Percentiles rank a stretch among this genome's conserved stretches.
These are phyloP conservation scores for Paramyrothecium roridum DNA, from an alignment of 2,329 filamentous ascomycete species.

Conservation along the genomic window DNA sequence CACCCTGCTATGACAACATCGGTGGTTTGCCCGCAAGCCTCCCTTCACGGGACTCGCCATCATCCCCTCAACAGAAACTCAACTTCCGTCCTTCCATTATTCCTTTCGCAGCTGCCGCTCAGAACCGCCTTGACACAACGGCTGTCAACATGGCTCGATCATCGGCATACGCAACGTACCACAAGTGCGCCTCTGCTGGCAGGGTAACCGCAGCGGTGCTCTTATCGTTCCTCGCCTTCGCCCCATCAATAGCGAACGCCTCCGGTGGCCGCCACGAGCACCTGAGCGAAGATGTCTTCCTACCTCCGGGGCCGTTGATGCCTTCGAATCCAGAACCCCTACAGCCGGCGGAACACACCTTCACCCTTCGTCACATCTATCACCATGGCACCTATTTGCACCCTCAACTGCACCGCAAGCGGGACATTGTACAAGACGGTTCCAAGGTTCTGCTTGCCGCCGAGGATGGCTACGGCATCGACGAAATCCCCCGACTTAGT, in stretches of 20 bases:
- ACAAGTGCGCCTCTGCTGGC: slow-evolving; percentile 51
- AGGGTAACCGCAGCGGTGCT: slow-evolving; percentile 62
- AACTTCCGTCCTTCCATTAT: neutral
- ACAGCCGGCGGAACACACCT: slow-evolving; percentile 51
- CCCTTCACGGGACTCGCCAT: neutral
- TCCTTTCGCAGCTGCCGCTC: neutral
- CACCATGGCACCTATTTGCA: slow-evolving; percentile 84
- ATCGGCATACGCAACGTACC: slow-evolving; percentile 10
- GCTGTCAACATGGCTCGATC: slow-evolving; percentile 6
- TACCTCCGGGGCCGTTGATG: slow-evolving; percentile 36
- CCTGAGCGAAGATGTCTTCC: slow-evolving; percentile 36
- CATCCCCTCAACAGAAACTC: neutral
- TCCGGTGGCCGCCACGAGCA: slow-evolving; percentile 28
- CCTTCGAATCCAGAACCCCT: slow-evolving; percentile 41
- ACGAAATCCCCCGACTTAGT: slow-evolving; percentile 50
- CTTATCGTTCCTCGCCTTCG: slow-evolving; percentile 64
- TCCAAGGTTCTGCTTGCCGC: slow-evolving; percentile 56
- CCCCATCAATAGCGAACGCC: slow-evolving; percentile 37
- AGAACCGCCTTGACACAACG: slow-evolving; percentile 15
- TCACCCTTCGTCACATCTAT: slow-evolving; percentile 82
- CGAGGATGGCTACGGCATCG: slow-evolving; percentile 53
- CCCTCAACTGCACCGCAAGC: slow-evolving; percentile 71
- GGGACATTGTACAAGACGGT: slow-evolving; percentile 63
- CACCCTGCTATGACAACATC: slow-evolving; percentile 81
- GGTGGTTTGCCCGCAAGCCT: neutral